phyloP scores from a whole-genome alignment of 768 basidiomycete genomes.

The Boletus subcaerulescens region DNA sequence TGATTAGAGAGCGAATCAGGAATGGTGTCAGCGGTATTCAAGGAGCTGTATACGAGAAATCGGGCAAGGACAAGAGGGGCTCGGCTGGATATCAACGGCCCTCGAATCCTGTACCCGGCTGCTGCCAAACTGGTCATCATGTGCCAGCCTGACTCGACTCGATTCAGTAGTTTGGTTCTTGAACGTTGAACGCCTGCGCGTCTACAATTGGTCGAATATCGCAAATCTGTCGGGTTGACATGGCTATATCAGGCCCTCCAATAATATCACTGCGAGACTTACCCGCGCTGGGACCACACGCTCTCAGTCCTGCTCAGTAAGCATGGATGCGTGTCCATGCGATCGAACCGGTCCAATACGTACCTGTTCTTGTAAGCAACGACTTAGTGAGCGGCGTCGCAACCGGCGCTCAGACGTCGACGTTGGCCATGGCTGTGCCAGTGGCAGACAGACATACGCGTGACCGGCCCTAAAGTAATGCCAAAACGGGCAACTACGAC shows the following conservation, averaged over 20 bases:
- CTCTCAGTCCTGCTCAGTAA: not conserved
- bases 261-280: conserved; percentile 14
- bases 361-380: conserved; percentile 9
- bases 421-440: conserved; percentile 7
- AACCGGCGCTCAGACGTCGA: conserved; percentile 5
- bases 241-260: conserved; percentile 22
- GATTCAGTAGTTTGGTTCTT: conserved; percentile 30
- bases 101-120: conserved; percentile 31
- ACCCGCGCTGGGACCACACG: not conserved
- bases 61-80: conserved; percentile 42
- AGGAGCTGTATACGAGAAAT: conserved; percentile 26
- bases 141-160: conserved; percentile 43
- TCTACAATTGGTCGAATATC: conserved; percentile 17
- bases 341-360: conserved; percentile 8
- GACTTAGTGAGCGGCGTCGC: conserved; percentile 15
- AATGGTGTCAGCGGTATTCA: conserved; percentile 27
- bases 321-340: not conserved
- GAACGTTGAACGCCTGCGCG: conserved; percentile 8
- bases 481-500: conserved; percentile 3
- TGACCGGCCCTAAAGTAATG: conserved; percentile 20
- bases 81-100: conserved; percentile 33
- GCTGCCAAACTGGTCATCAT: conserved; percentile 35
- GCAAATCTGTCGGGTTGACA: conserved; percentile 20
- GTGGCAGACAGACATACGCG: not conserved
- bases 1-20: conserved; percentile 27